Base-by-base conservation (phyloP, 192 early-diverging fungal genomes). In the Jimgerdemannia lactiflua region DNA sequence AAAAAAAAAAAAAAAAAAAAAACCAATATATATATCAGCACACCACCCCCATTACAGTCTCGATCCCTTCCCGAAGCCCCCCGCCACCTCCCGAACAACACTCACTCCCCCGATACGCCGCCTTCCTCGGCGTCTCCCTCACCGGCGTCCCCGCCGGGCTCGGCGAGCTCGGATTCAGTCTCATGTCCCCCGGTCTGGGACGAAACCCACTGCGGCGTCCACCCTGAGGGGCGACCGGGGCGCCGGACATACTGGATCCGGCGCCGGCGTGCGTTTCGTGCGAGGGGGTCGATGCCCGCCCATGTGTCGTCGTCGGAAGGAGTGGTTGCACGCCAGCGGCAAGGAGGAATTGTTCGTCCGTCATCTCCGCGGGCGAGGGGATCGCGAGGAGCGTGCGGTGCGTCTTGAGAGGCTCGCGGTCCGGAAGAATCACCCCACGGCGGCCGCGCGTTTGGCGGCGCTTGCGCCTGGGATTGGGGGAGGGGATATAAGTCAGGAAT, bases 371-470 rank as follows among this genome's bases (percentile, higher is more conserved):
- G 4, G 71, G 78, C 11, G 80, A 82, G 41, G 79, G 81, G 68
- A 83, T 83, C 39, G 83, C 83, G 19, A 87, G 65, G 4, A 82
- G 73, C 19, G 87, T 92, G 39, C 88, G 72, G 67, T 89, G 82
- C 10, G 92, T 93, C 76, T 92, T 93, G 40, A 85, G 77, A 2
- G 85, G 82, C 70, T 94, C 92, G 19, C 91, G 80, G 80, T 94
- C 92, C 4, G 92, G 92, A 19, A 92, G 74, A 29, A 86, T 84
- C 40, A 91, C 83, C 54, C 85, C 91, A 54, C 87, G 77, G 71
- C 91, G 83, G 14, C 94, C 91, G 42, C 93, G 85, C 29, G 90
- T 93, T 79, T 95, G 94, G 14, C 95, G 84, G 65, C 95, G 87
- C 79, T 96, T 97, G 43, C 95, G 91, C 43, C 95, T 91, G 81